A percentile compares a stretch with the other conserved stretches of the same genome.
phyloP scores from a whole-genome alignment of 2,329 filamentous ascomycete species.

The Aureobasidium namibiae region DNA sequence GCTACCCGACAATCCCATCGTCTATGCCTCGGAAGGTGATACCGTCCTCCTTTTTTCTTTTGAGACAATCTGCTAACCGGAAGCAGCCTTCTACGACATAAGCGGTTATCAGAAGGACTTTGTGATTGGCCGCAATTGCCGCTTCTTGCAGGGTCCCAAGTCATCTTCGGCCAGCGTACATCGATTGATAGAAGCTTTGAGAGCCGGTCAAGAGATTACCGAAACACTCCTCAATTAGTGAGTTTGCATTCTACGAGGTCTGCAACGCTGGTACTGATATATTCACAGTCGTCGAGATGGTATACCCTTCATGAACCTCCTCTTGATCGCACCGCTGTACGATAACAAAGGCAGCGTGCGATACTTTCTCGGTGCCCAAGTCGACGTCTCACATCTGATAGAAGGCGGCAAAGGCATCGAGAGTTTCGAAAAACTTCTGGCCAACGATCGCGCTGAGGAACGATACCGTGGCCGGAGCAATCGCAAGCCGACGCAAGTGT shows the following conservation, averaged over 20 bases:
- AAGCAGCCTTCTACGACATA: slow-evolving; percentile 35
- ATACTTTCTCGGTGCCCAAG: slow-evolving; percentile 33
- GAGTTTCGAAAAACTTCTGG: slow-evolving; percentile 27
- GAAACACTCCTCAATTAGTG: slow-evolving; percentile 37
- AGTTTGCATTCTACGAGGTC: background rate
- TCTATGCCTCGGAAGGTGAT: slow-evolving; percentile 35
- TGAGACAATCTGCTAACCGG: background rate
- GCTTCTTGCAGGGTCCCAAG: slow-evolving; percentile 37
- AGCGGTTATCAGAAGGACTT: slow-evolving; percentile 36
- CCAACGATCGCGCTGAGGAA: slow-evolving; percentile 23
- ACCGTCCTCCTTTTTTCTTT: background rate
- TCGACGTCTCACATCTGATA: slow-evolving; percentile 31
- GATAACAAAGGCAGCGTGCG: slow-evolving; percentile 33
- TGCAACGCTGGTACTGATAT: background rate
- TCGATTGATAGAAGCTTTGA: slow-evolving; percentile 29
- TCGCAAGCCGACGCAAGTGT: slow-evolving; percentile 19
- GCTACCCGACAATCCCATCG: slow-evolving; percentile 36
- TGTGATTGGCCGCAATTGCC: slow-evolving; percentile 37
- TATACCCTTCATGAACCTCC: slow-evolving; percentile 33
- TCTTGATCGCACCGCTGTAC: slow-evolving; percentile 33
- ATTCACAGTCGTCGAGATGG: slow-evolving; percentile 27
- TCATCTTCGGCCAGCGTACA: slow-evolving; percentile 27
- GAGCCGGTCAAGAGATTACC: slow-evolving; percentile 32
- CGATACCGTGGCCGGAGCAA: slow-evolving; percentile 18
- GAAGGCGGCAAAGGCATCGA: slow-evolving; percentile 30